phyloP scores from a whole-genome alignment of 805 yeast genomes.

The Blastobotrys chiropterorum region DNA sequence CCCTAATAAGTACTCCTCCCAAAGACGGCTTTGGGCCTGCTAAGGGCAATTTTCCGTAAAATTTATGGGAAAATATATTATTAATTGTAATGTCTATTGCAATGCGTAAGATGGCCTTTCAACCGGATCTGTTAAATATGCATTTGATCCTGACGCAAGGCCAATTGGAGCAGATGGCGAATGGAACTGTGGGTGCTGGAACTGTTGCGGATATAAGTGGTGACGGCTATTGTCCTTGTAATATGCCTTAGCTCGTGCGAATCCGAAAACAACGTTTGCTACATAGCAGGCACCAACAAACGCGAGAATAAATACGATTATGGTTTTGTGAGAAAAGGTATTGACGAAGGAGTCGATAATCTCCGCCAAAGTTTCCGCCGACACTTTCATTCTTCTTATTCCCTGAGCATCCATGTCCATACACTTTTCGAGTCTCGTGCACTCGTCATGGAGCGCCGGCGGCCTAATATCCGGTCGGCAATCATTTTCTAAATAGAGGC shows the following conservation, averaged over 20 bases:
- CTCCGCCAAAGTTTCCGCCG: slow-evolving; percentile 76
- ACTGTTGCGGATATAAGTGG: not conserved
- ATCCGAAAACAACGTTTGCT: slow-evolving; percentile 23
- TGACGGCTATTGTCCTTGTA: not conserved
- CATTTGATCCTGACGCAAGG: not conserved
- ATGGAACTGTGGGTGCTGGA: not conserved
- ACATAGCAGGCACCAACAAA: slow-evolving; percentile 13
- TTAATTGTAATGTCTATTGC: not conserved
- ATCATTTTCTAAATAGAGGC: slow-evolving; percentile 60
- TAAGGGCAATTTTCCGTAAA: not conserved
- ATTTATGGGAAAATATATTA: too few relatives aligned
- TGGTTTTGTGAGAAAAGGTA: slow-evolving; percentile 43
- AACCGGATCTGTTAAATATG: not conserved
- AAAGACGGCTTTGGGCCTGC: not conserved
- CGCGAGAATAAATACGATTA: slow-evolving; percentile 10
- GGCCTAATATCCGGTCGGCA: slow-evolving; percentile 55
- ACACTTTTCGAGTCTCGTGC: slow-evolving; percentile 70
- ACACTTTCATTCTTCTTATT: slow-evolving; percentile 56
- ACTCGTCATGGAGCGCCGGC: slow-evolving; percentile 66
- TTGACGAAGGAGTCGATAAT: slow-evolving; percentile 65
- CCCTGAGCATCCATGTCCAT: slow-evolving; percentile 68
- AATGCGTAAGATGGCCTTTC: not conserved
- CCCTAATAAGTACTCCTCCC: not conserved
- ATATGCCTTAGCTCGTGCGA: slow-evolving; percentile 17
- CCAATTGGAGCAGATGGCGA: not conserved